Conservation (phyloP, 129 eudicot species). For the Dittrichia graveolens region DNA sequence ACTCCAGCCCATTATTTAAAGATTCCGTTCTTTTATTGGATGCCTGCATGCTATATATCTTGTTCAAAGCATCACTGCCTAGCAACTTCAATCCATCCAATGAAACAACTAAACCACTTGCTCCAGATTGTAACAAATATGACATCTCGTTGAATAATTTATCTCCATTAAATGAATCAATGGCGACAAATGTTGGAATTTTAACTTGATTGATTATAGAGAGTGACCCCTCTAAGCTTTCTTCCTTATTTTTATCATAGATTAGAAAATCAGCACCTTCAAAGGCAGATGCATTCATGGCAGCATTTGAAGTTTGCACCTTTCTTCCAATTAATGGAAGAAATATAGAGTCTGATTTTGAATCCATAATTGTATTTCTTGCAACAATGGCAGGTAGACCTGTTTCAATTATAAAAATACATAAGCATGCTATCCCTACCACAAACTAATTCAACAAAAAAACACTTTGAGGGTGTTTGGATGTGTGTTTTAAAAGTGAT, state of each 20-base stretch:
- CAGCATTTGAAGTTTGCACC: slow-evolving; percentile 65
- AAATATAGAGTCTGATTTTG: slow-evolving; percentile 68
- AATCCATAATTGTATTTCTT: slow-evolving; percentile 75
- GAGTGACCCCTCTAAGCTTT: slow-evolving; percentile 32
- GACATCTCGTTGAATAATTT: slow-evolving; percentile 32
- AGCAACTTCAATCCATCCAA: slow-evolving; percentile 53
- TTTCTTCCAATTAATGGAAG: slow-evolving; percentile 88
- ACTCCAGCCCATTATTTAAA: slow-evolving; percentile 26
- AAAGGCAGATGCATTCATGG: slow-evolving; percentile 61
- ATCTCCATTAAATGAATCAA: slow-evolving; percentile 35
- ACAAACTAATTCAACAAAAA: not conserved
- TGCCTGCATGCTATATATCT: slow-evolving; percentile 42
- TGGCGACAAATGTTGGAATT: slow-evolving; percentile 69
- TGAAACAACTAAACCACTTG: slow-evolving; percentile 76
- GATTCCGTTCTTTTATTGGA: slow-evolving; percentile 33
- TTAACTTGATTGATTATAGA: slow-evolving; percentile 52
- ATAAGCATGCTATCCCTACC: slow-evolving; percentile 8
- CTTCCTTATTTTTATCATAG: slow-evolving; percentile 37
- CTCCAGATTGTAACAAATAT: slow-evolving; percentile 56
- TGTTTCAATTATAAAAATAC: slow-evolving; percentile 24
- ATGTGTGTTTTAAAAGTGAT: not conserved
- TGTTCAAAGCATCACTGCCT: slow-evolving; percentile 47
- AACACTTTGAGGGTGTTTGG: not conserved
- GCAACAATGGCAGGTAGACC: slow-evolving; percentile 98
- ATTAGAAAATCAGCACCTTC: slow-evolving; percentile 98